Base-by-base conservation (phyloP, 257 asterid genomes). In the Capsicum chinense region DNA sequence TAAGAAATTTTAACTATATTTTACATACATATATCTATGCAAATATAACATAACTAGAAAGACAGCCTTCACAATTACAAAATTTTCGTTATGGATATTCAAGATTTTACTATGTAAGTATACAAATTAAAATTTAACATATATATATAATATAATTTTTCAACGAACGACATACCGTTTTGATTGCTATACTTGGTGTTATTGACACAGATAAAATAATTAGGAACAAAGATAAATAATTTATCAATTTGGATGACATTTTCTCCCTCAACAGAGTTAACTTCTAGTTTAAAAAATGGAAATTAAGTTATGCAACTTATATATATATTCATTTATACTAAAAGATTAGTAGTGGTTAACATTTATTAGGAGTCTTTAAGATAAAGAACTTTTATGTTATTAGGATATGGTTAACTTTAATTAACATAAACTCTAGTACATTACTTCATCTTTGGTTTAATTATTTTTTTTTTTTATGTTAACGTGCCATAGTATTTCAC, bases 131-230 rank as follows among this genome's bases (percentile, higher is more conserved):
- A 37, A 3, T 33, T 9, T 82, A 39, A 39, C 44, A 63, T 87
- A 68, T 86, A 44, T 17, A 44, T 17, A 71, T 1, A 0, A 0
- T n/a, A 5, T n/a, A 47, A 44, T 9, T 4, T n/a, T 71, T 5
- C 52, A 50, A 42, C 15, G 9, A 44, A n/a, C 0, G 2, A 84
- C 68, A 44, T 56, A 92, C 96, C 93, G 90, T 91, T 88, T 91
- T 92, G 6, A 85, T 57, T 71, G 96, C 95, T 37, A 88, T 88
- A 84, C 86, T 89, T 81, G 93, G 93, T 86, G 84, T 64, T 42
- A 88, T 87, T 44, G 86, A 84, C 80, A 68, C 88, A 44, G 84
- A 87, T 19, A 86, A 83, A 85, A 88, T 85, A 84, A 89, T 56
- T 57, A 85, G 85, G 78, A 89, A 81, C 19, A 92, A 59, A 71